Evolutionary conservation across 2,329 filamentous ascomycete genomes (phyloP).

Genomic region (Helotiales sp.): DNA sequence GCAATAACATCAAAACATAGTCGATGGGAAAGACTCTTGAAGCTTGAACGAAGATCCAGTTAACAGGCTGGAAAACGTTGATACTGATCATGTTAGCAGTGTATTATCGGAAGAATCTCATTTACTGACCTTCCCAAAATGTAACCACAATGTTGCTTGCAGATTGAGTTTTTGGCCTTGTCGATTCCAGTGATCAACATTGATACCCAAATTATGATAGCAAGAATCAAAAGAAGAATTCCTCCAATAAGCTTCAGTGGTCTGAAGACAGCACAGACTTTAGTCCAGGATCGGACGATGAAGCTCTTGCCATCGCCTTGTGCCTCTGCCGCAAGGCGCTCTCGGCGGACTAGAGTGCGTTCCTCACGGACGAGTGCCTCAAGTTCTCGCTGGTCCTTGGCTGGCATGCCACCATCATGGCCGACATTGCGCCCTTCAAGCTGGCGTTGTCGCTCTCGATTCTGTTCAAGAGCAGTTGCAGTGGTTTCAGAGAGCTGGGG

Average conservation of each 20-base stretch:
- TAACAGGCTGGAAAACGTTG: slow-evolving; percentile 93
- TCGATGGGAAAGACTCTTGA: slow-evolving; percentile 88
- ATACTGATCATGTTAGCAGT: slow-evolving; percentile 56
- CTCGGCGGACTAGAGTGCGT: slow-evolving; percentile 85
- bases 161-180: slow-evolving; percentile 94
- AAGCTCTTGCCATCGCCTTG: slow-evolving; percentile 77
- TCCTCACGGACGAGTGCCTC: slow-evolving; percentile 89
- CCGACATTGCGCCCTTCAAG: slow-evolving; percentile 85
- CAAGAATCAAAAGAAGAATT: slow-evolving; percentile 74
- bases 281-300: slow-evolving; percentile 78
- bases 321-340: slow-evolving; percentile 83
- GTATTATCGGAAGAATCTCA: neutral
- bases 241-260: slow-evolving; percentile 89
- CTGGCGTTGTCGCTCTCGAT: slow-evolving; percentile 89
- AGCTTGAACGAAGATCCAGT: slow-evolving; percentile 83
- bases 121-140: slow-evolving; percentile 66
- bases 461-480: slow-evolving; percentile 79
- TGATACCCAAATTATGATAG: slow-evolving; percentile 80
- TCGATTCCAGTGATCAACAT: slow-evolving; percentile 97
- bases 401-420: slow-evolving; percentile 72
- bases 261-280: slow-evolving; percentile 79
- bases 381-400: slow-evolving; percentile 87
- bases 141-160: slow-evolving; percentile 89
- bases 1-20: slow-evolving; percentile 84
- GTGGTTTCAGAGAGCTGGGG: slow-evolving; percentile 79